Percentiles rank a stretch among this genome's conserved stretches.
Evolutionary conservation across 192 early-diverging fungal genomes (phyloP).

Genomic region (Coemansia sp.): DNA sequence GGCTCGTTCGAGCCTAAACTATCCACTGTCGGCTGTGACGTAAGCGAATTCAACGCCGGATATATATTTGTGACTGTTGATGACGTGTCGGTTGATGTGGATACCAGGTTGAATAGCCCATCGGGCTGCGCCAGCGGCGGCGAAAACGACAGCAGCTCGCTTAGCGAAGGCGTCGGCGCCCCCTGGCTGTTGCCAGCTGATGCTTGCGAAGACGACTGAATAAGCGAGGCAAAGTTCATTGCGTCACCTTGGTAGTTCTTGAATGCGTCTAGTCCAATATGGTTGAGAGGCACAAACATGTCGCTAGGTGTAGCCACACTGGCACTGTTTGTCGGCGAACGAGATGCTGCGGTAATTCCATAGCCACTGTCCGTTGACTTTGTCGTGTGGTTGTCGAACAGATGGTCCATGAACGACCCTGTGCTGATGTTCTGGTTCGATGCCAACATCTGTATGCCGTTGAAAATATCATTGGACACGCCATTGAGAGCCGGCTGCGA

Average conservation of each 20-base stretch:
- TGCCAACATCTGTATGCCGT: slow-evolving; percentile 43
- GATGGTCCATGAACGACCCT: slow-evolving; percentile 32
- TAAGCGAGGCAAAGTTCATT: slow-evolving; percentile 24
- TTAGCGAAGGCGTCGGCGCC: slow-evolving; percentile 28
- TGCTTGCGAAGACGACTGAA: slow-evolving; percentile 15
- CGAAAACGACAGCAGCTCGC: slow-evolving; percentile 39
- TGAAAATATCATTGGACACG: slow-evolving; percentile 27
- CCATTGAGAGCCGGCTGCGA: slow-evolving; percentile 10
- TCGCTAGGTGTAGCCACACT: slow-evolving; percentile 26
- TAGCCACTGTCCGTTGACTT: not conserved
- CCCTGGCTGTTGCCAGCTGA: slow-evolving; percentile 4
- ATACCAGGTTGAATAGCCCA: slow-evolving; percentile 28
- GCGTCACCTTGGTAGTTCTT: slow-evolving; percentile 22
- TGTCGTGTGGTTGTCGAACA: slow-evolving; percentile 24
- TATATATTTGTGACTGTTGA: not conserved
- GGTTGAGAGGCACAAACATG: slow-evolving; percentile 43
- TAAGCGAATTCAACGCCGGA: not conserved
- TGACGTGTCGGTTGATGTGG: slow-evolving; percentile 4
- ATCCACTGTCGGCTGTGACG: not conserved
- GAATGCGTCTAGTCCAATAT: slow-evolving; percentile 24
- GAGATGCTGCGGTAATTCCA: slow-evolving; percentile 7
- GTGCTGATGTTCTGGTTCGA: slow-evolving; percentile 51
- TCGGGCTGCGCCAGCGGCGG: slow-evolving; percentile 16
- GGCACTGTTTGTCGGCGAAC: slow-evolving; percentile 11
- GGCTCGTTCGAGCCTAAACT: not conserved